Conservation (phyloP, 139 green algal species). For the Chlamydomonas sphaeroides region DNA sequence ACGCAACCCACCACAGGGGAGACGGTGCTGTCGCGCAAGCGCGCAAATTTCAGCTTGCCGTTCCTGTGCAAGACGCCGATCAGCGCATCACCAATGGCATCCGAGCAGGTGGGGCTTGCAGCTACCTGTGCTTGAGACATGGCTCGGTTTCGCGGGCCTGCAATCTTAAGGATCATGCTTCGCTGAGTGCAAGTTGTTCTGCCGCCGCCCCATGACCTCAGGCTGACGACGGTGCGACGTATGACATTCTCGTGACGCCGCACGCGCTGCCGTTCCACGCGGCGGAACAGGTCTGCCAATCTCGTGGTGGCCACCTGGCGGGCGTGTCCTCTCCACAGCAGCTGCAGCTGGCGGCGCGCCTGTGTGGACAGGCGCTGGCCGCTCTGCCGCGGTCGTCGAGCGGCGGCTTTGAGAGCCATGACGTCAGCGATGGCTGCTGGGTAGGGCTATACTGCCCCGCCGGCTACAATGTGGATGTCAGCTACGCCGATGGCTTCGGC, state of each 20-base stretch:
- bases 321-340: background rate
- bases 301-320: background rate
- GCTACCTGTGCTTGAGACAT: too few species aligned
- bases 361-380: background rate
- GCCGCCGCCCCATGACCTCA: background rate
- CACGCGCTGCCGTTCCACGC: background rate
- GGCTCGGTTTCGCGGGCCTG: too few species aligned
- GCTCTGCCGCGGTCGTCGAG: background rate
- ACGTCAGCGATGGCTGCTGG: background rate
- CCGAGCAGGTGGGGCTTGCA: too few species aligned
- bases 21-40: background rate
- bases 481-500: background rate
- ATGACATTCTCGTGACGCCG: background rate
- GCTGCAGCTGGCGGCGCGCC: background rate
- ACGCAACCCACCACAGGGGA: too few species aligned
- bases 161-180: too few species aligned
- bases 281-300: constrained; percentile 2
- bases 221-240: background rate
- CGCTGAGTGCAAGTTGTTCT: too few species aligned
- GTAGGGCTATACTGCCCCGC: background rate
- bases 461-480: background rate
- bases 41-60: background rate
- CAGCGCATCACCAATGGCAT: too few species aligned
- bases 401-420: background rate
- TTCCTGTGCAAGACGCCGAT: background rate